A percentile compares a stretch with the other conserved stretches of the same genome.
phyloP scores from a whole-genome alignment of 202 grass and related monocot genomes.

The Cymbopogon flexuosus region DNA sequence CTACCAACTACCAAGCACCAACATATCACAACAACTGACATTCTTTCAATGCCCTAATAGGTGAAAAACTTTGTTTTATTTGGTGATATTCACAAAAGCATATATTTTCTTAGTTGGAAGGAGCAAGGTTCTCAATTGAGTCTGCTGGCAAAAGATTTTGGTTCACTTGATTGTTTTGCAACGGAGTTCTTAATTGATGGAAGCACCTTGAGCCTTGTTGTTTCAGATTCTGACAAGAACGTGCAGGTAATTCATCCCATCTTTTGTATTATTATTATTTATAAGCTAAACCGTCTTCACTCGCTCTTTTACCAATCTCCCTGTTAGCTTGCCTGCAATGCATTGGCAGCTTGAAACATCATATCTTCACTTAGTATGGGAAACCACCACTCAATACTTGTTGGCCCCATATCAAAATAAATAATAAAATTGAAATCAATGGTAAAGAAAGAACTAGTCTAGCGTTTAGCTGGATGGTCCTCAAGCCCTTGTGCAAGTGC shows the following conservation, averaged over 20 bases:
- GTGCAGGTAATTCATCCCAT: constrained; percentile 58
- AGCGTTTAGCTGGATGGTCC: neutral
- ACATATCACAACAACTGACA: neutral
- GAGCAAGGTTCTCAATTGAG: constrained; percentile 96
- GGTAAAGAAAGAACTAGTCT: neutral
- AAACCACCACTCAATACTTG: neutral
- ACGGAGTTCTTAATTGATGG: constrained; percentile 98
- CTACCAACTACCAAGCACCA: neutral
- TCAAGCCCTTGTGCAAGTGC: neutral
- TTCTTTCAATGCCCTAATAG: constrained; percentile 35
- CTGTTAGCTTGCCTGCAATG: neutral
- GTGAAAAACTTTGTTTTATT: constrained; percentile 96
- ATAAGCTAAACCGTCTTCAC: neutral
- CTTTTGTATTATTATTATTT: neutral
- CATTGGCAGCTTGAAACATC: neutral
- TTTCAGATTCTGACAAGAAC: constrained; percentile 84
- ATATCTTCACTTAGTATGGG: neutral
- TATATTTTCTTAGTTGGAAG: constrained; percentile 97
- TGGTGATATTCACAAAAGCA: constrained; percentile 94
- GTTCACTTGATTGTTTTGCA: constrained; percentile 78
- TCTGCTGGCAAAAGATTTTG: constrained; percentile 96
- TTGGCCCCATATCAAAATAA: neutral
- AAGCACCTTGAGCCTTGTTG: constrained; percentile 87
- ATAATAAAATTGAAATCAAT: neutral
- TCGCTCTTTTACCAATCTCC: neutral